phyloP scores from a whole-genome alignment of 352 stramenopile genomes.

The Phytophthora nicotianae region DNA sequence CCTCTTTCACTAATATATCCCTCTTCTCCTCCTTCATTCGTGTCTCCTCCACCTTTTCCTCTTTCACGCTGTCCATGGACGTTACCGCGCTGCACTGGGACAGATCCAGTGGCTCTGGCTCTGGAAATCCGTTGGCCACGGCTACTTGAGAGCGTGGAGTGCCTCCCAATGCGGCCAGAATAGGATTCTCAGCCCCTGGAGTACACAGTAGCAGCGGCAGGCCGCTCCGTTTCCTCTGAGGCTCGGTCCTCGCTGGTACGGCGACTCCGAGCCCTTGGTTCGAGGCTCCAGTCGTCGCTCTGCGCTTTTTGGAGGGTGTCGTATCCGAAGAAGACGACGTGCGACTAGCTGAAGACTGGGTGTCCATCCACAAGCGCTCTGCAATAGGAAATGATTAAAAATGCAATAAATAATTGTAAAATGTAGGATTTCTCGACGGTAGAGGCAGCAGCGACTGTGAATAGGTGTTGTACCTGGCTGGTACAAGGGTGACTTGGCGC shows the following conservation, averaged over 20 bases:
- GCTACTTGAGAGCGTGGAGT: conserved; percentile 47
- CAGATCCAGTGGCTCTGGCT: conserved; percentile 56
- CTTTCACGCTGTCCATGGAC: conserved; percentile 17
- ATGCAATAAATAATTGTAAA: not conserved
- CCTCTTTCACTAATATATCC: conserved; percentile 5
- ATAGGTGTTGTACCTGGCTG: conserved; percentile 2
- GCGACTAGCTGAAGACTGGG: conserved; percentile 12
- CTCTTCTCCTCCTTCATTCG: conserved; percentile 6
- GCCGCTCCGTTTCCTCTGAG: conserved; percentile 14
- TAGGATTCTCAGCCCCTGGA: conserved; percentile 54
- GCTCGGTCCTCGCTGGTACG: conserved; percentile 15
- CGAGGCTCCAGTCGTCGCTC: conserved; percentile 18
- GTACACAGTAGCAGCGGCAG: conserved; percentile 33
- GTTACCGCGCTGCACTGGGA: conserved; percentile 20
- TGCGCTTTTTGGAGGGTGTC: conserved; percentile 64
- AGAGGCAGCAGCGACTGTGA: not conserved
- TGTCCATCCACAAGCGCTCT: conserved; percentile 24
- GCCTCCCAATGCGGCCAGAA: conserved; percentile 63
- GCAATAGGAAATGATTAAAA: not conserved
- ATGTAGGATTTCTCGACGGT: not conserved
- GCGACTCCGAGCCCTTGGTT: conserved; percentile 13
- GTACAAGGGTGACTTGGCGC: not conserved
- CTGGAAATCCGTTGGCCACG: conserved; percentile 18
- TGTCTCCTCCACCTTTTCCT: conserved; percentile 22
- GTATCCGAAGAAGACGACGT: conserved; percentile 31